Evolutionary conservation across 2,329 filamentous ascomycete species (phyloP).

Genomic region (Tolypocladium guangdongense): DNA sequence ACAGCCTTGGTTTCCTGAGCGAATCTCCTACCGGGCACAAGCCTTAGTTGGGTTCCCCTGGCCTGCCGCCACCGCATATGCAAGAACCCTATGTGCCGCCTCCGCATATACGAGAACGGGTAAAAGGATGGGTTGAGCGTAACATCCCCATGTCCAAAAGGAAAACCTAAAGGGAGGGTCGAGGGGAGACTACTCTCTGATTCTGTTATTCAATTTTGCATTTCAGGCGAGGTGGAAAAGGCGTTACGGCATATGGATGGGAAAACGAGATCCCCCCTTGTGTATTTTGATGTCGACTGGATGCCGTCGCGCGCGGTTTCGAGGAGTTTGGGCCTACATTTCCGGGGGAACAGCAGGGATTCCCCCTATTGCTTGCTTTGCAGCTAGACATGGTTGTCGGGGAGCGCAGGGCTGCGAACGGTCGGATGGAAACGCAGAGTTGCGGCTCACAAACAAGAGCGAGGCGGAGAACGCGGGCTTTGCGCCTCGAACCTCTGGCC

Average conservation of each 20-base stretch:
- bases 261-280: slow-evolving; percentile 16
- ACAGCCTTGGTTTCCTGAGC: slow-evolving; percentile 10
- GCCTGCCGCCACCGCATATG: neutral
- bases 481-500: neutral
- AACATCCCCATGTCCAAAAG: neutral
- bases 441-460: neutral
- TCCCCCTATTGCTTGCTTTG: neutral
- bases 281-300: slow-evolving; percentile 2
- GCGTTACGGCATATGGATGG: slow-evolving; percentile 10
- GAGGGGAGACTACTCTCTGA: neutral
- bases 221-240: slow-evolving; percentile 7
- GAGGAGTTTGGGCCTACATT: neutral
- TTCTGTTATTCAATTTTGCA: slow-evolving; percentile 1
- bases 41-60: slow-evolving; percentile 7
- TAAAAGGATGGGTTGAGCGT: neutral
- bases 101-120: neutral
- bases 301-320: neutral
- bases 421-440: neutral
- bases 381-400: neutral
- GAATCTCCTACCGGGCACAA: slow-evolving; percentile 12
- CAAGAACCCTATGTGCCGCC: neutral
- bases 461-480: neutral
- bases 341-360: neutral
- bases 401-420: neutral
- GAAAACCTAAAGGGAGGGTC: neutral